Conservation (phyloP, 345 rosid genomes). For the Bruguiera sexangula region DNA sequence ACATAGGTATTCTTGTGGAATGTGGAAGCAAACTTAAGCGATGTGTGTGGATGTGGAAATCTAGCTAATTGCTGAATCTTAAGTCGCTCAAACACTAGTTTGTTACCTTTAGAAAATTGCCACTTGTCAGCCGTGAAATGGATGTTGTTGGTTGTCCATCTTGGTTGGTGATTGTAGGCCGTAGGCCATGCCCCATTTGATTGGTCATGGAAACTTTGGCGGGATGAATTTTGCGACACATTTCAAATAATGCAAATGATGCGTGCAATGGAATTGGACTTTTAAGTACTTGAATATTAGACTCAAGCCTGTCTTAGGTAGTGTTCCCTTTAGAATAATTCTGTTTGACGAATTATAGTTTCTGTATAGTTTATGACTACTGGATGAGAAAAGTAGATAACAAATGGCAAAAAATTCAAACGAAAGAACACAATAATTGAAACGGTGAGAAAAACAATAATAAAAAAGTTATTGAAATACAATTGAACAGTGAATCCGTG, state of each 20-base stretch:
- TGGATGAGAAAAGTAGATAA: no score
- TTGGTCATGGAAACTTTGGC: conserved; percentile 2
- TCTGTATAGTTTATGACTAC: no score
- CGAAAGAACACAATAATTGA: no score
- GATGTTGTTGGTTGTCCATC: neutral
- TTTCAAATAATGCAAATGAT: neutral
- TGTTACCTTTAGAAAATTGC: conserved; percentile 3
- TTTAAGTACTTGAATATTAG: neutral
- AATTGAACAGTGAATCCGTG: no score
- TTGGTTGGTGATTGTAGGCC: conserved; percentile 12
- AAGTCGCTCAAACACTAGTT: neutral
- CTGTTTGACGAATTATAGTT: no score
- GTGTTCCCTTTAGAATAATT: neutral
- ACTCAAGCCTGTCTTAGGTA: no score
- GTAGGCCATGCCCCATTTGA: neutral
- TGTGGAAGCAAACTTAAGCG: no score
- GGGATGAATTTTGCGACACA: conserved; percentile 9
- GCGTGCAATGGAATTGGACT: neutral
- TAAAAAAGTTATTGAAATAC: no score
- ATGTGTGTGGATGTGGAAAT: neutral
- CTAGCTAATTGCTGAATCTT: neutral
- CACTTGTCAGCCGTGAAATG: neutral
- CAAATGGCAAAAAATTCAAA: no score
- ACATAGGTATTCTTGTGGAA: no score
- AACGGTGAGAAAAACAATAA: no score